Evolutionary conservation across 2,329 filamentous ascomycete species (phyloP), one percentile per base, ranked within the genome.

Genomic region (Calonectria hongkongensis): DNA sequence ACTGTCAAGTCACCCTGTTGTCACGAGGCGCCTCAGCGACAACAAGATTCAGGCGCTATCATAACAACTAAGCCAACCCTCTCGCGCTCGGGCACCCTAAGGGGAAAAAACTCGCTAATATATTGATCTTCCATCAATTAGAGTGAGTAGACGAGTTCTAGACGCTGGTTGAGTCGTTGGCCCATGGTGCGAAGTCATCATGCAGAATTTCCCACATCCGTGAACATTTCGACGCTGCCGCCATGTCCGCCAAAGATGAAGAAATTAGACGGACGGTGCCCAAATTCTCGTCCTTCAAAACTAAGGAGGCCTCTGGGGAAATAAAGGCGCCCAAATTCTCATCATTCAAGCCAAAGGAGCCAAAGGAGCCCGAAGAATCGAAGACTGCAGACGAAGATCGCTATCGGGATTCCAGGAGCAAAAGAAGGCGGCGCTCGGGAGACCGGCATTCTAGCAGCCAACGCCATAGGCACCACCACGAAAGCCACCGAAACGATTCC

Each of bases 211-310:
- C 39, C 36, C 54, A 21, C 63, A 65, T 50, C 30, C 12, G 48
- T 36, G 71, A n/a, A 60, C 63, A 13, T 69, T 54, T 39, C 15
- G 25, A 64, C 39, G 41, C 45, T 45, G 16, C 33, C 75, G 74
- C 68, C 63, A 84, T 83, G 81, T 77, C 81, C 30, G 72, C 71
- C 51, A 77, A 77, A 56, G 78, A 80, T 54, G 76, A 79, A 45
- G 74, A 74, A 41, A 43, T 63, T 56, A 77, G 76, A 56, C 51
- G 77, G 43, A 72, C 77, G 30, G 87, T 94, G 27, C 94, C 94
- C 12, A 95, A 92, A 78, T 96, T 95, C 80, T 86, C 89, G 56
- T 95, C 93, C 77, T 95, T 95, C 85, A 92, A 89, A 77, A 25
- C 90, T 12, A 76, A 75, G 30, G 8, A 75, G 27, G 71, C 74